Evolutionary conservation across 306 rosid species (phyloP).

Genomic region (Medicago arabica): DNA sequence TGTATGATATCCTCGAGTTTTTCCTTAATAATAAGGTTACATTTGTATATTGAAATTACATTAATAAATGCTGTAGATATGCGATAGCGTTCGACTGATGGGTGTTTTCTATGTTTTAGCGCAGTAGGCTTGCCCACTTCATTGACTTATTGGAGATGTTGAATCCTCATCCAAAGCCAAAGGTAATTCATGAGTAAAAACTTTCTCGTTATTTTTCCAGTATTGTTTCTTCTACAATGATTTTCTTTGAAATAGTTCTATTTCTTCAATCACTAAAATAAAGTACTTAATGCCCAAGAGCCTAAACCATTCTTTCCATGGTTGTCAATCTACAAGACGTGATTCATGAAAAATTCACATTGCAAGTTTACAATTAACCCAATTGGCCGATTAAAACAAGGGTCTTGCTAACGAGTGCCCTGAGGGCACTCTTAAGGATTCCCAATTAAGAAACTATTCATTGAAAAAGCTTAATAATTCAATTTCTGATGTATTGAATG

Average conservation of each 20-base stretch:
- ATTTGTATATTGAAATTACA: slow-evolving; percentile 18
- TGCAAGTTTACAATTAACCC: background rate
- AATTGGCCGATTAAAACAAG: background rate
- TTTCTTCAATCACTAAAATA: slow-evolving; percentile 9
- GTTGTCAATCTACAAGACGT: background rate
- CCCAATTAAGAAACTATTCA: too few species aligned
- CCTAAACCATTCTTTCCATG: slow-evolving; percentile 14
- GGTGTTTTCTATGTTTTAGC: slow-evolving; percentile 56
- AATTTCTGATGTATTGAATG: too few species aligned
- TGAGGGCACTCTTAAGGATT: too few species aligned
- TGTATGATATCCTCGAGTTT: slow-evolving; percentile 30
- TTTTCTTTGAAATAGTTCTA: slow-evolving; percentile 22
- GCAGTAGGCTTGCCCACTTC: slow-evolving; percentile 84
- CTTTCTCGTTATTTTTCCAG: background rate
- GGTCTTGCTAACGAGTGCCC: too few species aligned
- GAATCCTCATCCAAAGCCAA: slow-evolving; percentile 90
- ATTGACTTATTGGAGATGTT: slow-evolving; percentile 93
- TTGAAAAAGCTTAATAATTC: too few species aligned
- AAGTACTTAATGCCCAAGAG: slow-evolving; percentile 15
- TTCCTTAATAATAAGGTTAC: slow-evolving; percentile 24
- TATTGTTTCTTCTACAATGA: background rate
- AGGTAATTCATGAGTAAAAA: slow-evolving; percentile 55
- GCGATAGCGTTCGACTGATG: slow-evolving; percentile 30
- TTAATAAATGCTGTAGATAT: slow-evolving; percentile 19
- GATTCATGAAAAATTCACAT: background rate